Base-by-base conservation (phyloP, 2,329 filamentous ascomycete genomes). In the Didymella lethalis region DNA sequence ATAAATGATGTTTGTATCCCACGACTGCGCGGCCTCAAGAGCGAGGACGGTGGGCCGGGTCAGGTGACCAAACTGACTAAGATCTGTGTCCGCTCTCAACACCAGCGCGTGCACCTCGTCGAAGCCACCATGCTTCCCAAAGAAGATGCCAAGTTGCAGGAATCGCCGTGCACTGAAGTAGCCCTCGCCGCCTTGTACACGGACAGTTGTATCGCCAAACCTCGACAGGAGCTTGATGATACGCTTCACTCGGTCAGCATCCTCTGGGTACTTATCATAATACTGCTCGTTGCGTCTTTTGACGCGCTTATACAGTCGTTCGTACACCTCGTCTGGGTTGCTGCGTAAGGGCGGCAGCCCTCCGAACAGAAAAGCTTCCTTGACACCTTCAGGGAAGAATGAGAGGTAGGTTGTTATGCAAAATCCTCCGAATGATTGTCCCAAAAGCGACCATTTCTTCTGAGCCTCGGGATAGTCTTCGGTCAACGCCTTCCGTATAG, bases 361-460 rank as follows among this genome's bases (percentile, higher is more conserved):
- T 36, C 94, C 94, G 11, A 90, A 91, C 32, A 93, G 83, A 73
- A 96, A 98, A 25, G 87, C 79, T 79, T 98, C 94, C 29, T 88
- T 86, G 25, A 98, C 78, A 0, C 90, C 90, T 56, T 92, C 85
- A 0, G 92, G 91, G 67, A 83, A 88, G 74, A 91, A 88, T 2
- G 90, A 95, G 16, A 98, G 84, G 75, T 97, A 98, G 7, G 90
- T 94, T 32, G 92, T 82, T 47, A 84, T 85, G 71, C 93, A 91
- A 77, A 97, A 97, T 0, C 94, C 94, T 38, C 94, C 94, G 76
- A 96, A 98, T 16, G 90, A 93, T 79, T 97, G 94, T 8, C 94
- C 94, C 62, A 96, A 89, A 29, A 95, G 85, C 57, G 88, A 90
- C 94, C 93, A 97, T 73, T 89, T 88, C 74, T 88, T 86, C 73